Conservation (phyloP, 495 filamentous ascomycete genomes). For the Xylaria castorea region DNA sequence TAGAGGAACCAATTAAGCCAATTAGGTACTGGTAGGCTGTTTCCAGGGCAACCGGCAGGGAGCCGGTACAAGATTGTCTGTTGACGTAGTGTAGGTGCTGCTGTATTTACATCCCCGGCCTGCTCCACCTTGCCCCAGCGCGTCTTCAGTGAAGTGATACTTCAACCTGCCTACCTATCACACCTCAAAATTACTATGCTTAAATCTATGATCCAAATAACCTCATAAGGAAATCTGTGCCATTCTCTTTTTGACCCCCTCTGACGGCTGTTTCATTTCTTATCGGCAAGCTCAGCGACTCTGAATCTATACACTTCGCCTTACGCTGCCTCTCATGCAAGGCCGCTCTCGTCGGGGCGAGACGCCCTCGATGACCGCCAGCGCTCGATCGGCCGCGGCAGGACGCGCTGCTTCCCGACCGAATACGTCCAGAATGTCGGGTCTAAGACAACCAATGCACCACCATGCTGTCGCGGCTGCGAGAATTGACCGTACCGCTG, state of each 20-base stretch:
- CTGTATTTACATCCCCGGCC: slow-evolving; percentile 5
- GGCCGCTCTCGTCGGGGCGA: slow-evolving; percentile 42
- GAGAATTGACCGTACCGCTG: slow-evolving; percentile 50
- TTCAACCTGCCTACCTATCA: not conserved
- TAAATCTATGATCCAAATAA: not conserved
- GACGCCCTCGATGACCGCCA: slow-evolving; percentile 36
- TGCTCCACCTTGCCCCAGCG: slow-evolving; percentile 5
- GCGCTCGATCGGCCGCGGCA: slow-evolving; percentile 30
- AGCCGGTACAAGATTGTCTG: not conserved
- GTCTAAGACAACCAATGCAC: slow-evolving; percentile 35
- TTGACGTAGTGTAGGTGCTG: not conserved
- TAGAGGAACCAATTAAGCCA: not conserved
- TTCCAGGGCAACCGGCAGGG: slow-evolving; percentile 11
- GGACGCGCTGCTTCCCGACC: slow-evolving; percentile 43
- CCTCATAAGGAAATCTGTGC: not conserved
- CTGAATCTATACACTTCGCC: not conserved
- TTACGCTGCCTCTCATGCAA: slow-evolving; percentile 32
- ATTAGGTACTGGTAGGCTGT: not conserved
- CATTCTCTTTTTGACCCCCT: not conserved
- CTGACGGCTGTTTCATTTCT: not conserved
- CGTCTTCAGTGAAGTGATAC: slow-evolving; percentile 4
- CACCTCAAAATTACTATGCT: not conserved
- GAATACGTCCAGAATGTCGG: slow-evolving; percentile 33
- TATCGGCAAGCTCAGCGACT: slow-evolving; percentile 3
- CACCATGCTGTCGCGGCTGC: slow-evolving; percentile 38